Percentiles rank a stretch among this genome's conserved stretches.
These are phyloP conservation scores for Neofusicoccum laricinum DNA, from an alignment of 2,329 filamentous ascomycete genomes.

Conservation along the genomic window DNA sequence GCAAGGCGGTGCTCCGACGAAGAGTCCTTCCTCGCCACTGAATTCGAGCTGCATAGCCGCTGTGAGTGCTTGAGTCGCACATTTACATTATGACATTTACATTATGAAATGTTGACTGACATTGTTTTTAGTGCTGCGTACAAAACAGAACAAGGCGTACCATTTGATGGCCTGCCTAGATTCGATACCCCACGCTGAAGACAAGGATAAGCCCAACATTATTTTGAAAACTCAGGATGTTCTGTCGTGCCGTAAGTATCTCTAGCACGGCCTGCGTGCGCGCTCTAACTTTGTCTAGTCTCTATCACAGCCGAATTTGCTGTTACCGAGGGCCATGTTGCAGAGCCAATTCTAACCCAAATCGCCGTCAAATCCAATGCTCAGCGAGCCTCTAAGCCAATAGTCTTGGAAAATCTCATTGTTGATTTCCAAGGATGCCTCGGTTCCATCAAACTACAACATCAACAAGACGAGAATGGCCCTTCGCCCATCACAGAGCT, in stretches of 20 bases:
- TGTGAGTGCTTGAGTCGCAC: slow-evolving; percentile 21
- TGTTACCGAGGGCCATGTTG: slow-evolving; percentile 56
- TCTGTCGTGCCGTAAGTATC: slow-evolving; percentile 45
- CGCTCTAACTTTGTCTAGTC: slow-evolving; percentile 33
- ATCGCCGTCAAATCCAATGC: slow-evolving; percentile 51
- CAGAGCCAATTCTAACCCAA: slow-evolving; percentile 57
- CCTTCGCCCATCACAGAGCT: slow-evolving; percentile 13
- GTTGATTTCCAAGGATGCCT: slow-evolving; percentile 52
- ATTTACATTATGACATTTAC: neutral
- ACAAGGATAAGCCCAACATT: slow-evolving; percentile 43
- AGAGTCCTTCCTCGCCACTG: slow-evolving; percentile 50
- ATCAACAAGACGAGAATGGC: slow-evolving; percentile 21
- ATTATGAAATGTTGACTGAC: slow-evolving; percentile 14
- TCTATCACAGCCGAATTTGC: slow-evolving; percentile 53
- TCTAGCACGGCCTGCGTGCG: neutral
- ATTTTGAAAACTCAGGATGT: slow-evolving; percentile 48
- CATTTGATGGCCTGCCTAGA: slow-evolving; percentile 49
- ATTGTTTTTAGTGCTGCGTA: slow-evolving; percentile 28
- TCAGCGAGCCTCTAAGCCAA: slow-evolving; percentile 42
- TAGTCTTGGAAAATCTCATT: slow-evolving; percentile 48
- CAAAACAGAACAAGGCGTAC: slow-evolving; percentile 36
- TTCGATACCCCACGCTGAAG: slow-evolving; percentile 28
- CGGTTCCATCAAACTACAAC: slow-evolving; percentile 31
- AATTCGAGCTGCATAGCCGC: slow-evolving; percentile 54
- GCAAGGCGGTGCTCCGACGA: slow-evolving; percentile 45